These are phyloP conservation scores for Afroboletus lepidellus DNA, from an alignment of 1,284 basidiomycete species.

Conservation along the genomic window DNA sequence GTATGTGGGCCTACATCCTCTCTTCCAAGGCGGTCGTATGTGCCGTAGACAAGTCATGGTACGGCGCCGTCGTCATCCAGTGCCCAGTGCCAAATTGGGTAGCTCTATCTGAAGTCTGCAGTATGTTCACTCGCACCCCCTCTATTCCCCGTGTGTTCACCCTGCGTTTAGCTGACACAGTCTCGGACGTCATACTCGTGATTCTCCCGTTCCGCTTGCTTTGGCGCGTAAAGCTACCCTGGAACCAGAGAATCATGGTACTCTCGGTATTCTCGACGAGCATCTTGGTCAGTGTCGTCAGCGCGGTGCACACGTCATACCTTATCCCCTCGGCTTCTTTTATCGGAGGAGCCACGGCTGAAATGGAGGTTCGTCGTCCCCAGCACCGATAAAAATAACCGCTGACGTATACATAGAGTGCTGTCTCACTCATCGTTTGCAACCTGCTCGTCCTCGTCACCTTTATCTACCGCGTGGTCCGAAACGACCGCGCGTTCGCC, in stretches of 20 bases:
- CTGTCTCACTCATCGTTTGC: slow-evolving; percentile 32
- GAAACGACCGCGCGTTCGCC: slow-evolving; percentile 11
- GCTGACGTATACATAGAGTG: slow-evolving; percentile 15
- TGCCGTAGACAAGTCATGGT: slow-evolving; percentile 20
- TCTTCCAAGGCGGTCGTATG: slow-evolving; percentile 21
- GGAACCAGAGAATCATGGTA: slow-evolving; percentile 27
- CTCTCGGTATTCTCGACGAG: slow-evolving; percentile 31
- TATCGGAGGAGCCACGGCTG: slow-evolving; percentile 10
- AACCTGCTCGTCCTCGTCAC: slow-evolving; percentile 33
- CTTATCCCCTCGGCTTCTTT: slow-evolving; percentile 13
- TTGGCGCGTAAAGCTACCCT: slow-evolving; percentile 28
- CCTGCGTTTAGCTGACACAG: slow-evolving; percentile 18
- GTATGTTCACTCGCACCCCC: slow-evolving; percentile 10
- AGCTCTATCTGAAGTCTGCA: slow-evolving; percentile 24
- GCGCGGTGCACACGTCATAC: slow-evolving; percentile 26
- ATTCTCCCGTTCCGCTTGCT: slow-evolving; percentile 24
- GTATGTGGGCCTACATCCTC: slow-evolving; percentile 25
- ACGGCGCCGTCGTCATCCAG: neutral
- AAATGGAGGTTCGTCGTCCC: slow-evolving; percentile 24
- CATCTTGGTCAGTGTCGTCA: slow-evolving; percentile 27
- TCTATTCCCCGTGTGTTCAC: neutral
- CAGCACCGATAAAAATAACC: neutral
- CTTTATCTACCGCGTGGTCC: slow-evolving; percentile 21
- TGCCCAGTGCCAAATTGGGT: slow-evolving; percentile 24
- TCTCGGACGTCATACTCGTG: slow-evolving; percentile 29